phyloP scores from a whole-genome alignment of 2,329 filamentous ascomycete species.

The Fusarium bulbicola region DNA sequence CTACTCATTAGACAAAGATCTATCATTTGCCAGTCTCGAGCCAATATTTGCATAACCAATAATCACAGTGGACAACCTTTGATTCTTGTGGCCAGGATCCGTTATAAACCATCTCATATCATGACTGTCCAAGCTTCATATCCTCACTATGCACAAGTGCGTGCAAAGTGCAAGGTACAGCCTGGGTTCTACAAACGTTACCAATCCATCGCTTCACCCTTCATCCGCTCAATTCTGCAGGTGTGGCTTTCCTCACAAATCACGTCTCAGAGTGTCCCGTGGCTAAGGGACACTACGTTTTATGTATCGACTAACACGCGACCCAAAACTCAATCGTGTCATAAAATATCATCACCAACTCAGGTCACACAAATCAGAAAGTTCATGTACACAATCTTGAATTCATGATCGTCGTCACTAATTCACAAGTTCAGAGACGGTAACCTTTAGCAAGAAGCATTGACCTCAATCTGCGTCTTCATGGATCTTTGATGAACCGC shows the following conservation, averaged over 20 bases:
- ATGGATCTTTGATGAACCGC: conserved; percentile 10
- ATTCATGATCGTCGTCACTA: conserved; percentile 5
- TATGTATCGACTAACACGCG: conserved; percentile 14
- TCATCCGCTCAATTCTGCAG: conserved; percentile 14
- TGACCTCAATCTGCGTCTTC: conserved; percentile 4
- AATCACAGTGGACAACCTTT: conserved; percentile 1
- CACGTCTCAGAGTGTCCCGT: conserved; percentile 32
- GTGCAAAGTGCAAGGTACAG: neutral
- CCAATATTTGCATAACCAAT: neutral
- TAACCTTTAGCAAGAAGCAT: conserved; percentile 16
- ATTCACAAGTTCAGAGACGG: neutral
- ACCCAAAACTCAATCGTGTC: conserved; percentile 25
- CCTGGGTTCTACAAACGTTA: neutral
- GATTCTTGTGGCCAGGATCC: neutral
- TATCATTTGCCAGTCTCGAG: conserved; percentile 5
- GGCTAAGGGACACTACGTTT: neutral
- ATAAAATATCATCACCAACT: conserved; percentile 7
- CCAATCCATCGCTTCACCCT: conserved; percentile 4
- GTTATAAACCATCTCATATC: neutral
- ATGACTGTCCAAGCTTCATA: conserved; percentile 14
- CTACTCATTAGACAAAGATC: conserved; percentile 3
- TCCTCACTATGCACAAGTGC: neutral
- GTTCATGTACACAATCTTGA: neutral
- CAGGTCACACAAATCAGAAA: neutral
- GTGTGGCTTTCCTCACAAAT: conserved; percentile 32